Evolutionary conservation across 1,284 basidiomycete genomes (phyloP).

Genomic region (Bondarzewia mesenterica): DNA sequence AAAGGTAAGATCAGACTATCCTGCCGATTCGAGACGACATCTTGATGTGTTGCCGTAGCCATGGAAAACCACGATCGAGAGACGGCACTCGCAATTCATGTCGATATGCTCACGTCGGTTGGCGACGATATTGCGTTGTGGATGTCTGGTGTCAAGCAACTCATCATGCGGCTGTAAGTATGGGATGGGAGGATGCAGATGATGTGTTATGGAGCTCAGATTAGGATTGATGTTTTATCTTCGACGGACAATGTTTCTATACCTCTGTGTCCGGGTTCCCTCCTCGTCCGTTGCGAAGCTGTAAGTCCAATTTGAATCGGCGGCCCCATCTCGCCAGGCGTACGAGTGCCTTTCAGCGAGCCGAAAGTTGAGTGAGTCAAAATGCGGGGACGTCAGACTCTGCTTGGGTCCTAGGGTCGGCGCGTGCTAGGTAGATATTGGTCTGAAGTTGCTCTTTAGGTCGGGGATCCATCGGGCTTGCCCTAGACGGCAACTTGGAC

Average conservation of each 20-base stretch:
- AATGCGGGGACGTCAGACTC: no score
- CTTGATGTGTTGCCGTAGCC: constrained; percentile 34
- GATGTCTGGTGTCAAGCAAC: constrained; percentile 83
- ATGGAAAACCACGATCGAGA: constrained; percentile 69
- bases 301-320: no score
- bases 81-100: constrained; percentile 67
- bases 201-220: neutral
- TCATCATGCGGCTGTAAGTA: constrained; percentile 53
- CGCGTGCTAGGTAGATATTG: no score
- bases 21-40: constrained; percentile 7
- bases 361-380: no score
- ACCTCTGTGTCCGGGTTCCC: no score
- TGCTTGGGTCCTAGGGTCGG: no score
- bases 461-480: no score
- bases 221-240: neutral
- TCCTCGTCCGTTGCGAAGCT: no score
- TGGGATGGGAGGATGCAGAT: neutral
- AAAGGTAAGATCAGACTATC: constrained; percentile 43
- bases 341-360: no score
- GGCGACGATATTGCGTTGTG: constrained; percentile 79
- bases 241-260: neutral
- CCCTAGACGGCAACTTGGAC: no score
- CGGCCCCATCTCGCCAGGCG: no score
- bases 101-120: constrained; percentile 69
- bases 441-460: no score